These are phyloP conservation scores for Oryza glumipatula DNA, from an alignment of 176 grass and related monocot genomes.

Conservation along the genomic window DNA sequence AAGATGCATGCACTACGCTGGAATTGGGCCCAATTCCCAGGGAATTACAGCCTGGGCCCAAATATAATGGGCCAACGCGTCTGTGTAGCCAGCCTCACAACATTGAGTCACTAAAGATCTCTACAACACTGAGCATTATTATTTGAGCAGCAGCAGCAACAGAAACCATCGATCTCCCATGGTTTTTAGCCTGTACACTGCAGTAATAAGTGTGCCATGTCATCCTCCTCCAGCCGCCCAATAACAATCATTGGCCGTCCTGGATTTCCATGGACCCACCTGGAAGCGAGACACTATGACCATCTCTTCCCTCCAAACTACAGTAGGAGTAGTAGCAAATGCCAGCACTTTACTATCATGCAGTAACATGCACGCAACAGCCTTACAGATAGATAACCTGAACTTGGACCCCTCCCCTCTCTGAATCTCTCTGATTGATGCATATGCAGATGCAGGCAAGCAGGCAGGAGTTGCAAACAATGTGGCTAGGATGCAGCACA, in stretches of 20 bases:
- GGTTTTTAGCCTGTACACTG: background rate
- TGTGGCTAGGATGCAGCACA: background rate
- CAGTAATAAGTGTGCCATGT: background rate
- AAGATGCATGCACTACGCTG: no score
- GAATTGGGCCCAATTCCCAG: background rate
- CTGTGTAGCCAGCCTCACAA: no score
- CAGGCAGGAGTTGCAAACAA: background rate
- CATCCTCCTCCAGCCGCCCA: background rate
- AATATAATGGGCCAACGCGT: background rate
- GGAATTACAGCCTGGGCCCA: background rate
- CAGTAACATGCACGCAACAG: background rate
- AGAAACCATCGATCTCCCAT: background rate
- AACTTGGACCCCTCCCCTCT: background rate
- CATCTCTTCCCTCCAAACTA: no score
- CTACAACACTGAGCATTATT: no score
- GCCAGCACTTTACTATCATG: background rate
- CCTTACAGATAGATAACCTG: background rate
- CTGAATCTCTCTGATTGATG: background rate
- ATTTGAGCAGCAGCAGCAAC: background rate
- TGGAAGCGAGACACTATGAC: background rate
- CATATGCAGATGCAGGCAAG: background rate
- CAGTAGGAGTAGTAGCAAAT: background rate
- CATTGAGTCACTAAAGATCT: no score
- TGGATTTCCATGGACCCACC: constrained; percentile 2
- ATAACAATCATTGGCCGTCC: background rate